These are phyloP conservation scores for Phytophthora fragariae DNA, from an alignment of 352 stramenopile species.

Conservation along the genomic window DNA sequence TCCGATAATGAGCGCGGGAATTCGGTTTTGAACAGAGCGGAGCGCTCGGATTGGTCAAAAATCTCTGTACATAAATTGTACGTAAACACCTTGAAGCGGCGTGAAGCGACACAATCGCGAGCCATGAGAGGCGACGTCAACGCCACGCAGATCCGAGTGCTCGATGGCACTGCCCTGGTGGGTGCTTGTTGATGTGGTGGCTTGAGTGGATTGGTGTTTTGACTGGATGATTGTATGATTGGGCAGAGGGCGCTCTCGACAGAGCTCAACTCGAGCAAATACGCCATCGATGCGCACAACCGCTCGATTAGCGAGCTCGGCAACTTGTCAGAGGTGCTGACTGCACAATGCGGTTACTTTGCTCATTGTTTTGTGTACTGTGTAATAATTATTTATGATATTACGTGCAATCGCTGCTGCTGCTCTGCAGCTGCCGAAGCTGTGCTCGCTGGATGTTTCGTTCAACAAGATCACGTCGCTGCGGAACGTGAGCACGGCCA, in stretches of 20 bases:
- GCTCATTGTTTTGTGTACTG: neutral
- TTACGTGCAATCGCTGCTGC: neutral
- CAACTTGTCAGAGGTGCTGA: constrained; percentile 68
- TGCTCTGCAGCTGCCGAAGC: constrained; percentile 58
- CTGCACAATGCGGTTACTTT: neutral
- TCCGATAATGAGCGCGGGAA: constrained; percentile 32
- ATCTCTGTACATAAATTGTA: constrained; percentile 8
- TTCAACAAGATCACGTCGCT: constrained; percentile 76
- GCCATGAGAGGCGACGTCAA: constrained; percentile 31
- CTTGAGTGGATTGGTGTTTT: neutral
- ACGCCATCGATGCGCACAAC: constrained; percentile 81
- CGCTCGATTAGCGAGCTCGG: constrained; percentile 63
- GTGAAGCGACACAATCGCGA: constrained; percentile 24
- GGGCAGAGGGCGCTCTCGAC: constrained; percentile 47
- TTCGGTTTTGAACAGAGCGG: constrained; percentile 21
- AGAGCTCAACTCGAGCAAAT: constrained; percentile 86
- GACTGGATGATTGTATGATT: neutral
- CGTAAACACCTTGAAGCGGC: constrained; percentile 22
- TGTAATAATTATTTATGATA: neutral
- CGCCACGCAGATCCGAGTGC: constrained; percentile 45
- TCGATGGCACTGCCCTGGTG: constrained; percentile 53
- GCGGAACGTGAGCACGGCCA: constrained; percentile 65
- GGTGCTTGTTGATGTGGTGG: neutral
- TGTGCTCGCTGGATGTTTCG: constrained; percentile 81
- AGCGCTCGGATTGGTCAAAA: constrained; percentile 23